These are phyloP conservation scores for Penicillium sp. DNA, from an alignment of 2,329 filamentous ascomycete genomes.

Conservation along the genomic window DNA sequence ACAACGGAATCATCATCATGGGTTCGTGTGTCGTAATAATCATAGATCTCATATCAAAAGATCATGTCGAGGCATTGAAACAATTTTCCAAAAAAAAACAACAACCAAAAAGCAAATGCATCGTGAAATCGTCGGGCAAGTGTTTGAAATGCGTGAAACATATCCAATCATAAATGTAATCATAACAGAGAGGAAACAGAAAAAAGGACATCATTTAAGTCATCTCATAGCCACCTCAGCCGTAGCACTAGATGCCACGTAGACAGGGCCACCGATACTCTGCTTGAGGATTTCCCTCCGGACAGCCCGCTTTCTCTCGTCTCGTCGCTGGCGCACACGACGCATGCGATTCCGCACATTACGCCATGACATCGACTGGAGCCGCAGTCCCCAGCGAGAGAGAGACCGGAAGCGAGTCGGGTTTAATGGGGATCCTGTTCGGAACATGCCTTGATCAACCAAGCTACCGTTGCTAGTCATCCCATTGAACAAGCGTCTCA, in stretches of 20 bases:
- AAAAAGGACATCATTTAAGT: conserved; percentile 3
- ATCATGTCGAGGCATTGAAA: conserved; percentile 11
- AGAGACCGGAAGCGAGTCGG: conserved; percentile 33
- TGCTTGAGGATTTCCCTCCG: conserved; percentile 54
- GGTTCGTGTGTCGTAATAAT: conserved; percentile 20
- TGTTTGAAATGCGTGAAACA: conserved; percentile 12
- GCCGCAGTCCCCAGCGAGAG: conserved; percentile 47
- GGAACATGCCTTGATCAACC: conserved; percentile 30
- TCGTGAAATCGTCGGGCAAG: conserved; percentile 16
- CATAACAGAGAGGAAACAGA: conserved; percentile 7
- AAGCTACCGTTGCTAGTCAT: conserved; percentile 35
- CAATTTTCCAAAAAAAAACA: not conserved
- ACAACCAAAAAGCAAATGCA: conserved; percentile 14
- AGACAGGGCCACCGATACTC: conserved; percentile 52
- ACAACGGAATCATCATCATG: conserved; percentile 12
- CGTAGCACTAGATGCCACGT: conserved; percentile 37
- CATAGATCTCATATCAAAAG: conserved; percentile 20
- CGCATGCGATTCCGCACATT: conserved; percentile 51
- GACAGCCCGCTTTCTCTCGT: conserved; percentile 52
- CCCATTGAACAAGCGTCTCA: conserved; percentile 27
- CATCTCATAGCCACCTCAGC: conserved; percentile 15
- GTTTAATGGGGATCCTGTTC: conserved; percentile 35
- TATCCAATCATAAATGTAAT: conserved; percentile 11
- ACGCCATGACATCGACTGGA: conserved; percentile 53
- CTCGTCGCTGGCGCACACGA: conserved; percentile 44